Conservation (phyloP, 2,329 filamentous ascomycete genomes). For the Cladosporium halotolerans region DNA sequence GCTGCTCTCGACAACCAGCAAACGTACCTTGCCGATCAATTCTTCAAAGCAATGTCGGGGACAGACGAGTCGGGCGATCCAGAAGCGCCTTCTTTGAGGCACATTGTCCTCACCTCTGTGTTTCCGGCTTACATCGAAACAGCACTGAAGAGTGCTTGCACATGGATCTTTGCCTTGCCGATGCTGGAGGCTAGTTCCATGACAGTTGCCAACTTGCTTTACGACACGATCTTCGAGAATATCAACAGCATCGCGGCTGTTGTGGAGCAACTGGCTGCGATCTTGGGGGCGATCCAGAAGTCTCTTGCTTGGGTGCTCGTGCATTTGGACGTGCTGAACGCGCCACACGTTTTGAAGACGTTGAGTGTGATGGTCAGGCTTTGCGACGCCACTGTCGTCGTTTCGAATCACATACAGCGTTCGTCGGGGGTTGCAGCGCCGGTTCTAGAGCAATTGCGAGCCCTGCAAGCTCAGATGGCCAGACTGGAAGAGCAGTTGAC, state of each 20-base stretch:
- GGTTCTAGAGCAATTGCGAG: not conserved
- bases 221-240: constrained; percentile 41
- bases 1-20: constrained; percentile 55
- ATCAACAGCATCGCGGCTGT: constrained; percentile 31
- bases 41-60: constrained; percentile 44
- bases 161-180: constrained; percentile 49
- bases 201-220: constrained; percentile 40
- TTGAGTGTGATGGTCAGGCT: constrained; percentile 15
- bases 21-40: constrained; percentile 48
- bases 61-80: constrained; percentile 35
- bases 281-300: not conserved
- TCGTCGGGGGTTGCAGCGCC: not conserved
- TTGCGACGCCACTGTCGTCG: constrained; percentile 12
- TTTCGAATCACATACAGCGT: constrained; percentile 14
- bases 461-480: not conserved
- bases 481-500: constrained; percentile 10
- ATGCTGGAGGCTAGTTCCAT: constrained; percentile 44
- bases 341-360: not conserved
- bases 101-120: constrained; percentile 47
- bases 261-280: not conserved
- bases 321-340: not conserved
- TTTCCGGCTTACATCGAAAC: constrained; percentile 52
- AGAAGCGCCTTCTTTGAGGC: constrained; percentile 39
- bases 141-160: constrained; percentile 39
- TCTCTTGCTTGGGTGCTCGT: not conserved